Evolutionary conservation across 441 rosid genomes (phyloP).

Genomic region (Rhodomyrtus psidioides): DNA sequence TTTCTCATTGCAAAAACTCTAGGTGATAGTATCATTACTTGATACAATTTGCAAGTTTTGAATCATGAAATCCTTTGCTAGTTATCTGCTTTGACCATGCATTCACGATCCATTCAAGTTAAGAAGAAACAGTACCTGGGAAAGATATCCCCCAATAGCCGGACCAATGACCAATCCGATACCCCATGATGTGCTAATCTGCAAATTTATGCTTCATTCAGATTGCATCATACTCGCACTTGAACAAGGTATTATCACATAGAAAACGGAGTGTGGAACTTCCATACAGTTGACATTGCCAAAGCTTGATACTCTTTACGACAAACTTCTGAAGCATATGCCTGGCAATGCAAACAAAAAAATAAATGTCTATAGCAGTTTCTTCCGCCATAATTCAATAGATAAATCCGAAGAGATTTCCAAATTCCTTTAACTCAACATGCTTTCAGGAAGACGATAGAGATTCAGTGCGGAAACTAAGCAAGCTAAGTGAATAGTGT

Average conservation of each 20-base stretch:
- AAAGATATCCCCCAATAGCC: conserved; percentile 65
- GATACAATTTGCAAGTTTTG: not conserved
- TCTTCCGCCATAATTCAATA: not conserved
- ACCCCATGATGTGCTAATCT: conserved; percentile 68
- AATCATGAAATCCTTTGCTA: not conserved
- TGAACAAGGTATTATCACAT: not conserved
- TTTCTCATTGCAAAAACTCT: not conserved
- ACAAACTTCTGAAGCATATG: conserved; percentile 44
- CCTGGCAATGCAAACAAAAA: conserved; percentile 13
- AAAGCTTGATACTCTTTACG: conserved; percentile 32
- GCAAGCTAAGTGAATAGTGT: not conserved
- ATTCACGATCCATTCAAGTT: not conserved
- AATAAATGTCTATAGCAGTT: not conserved
- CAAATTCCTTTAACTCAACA: not conserved
- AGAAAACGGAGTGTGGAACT: not conserved
- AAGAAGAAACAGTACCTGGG: conserved; percentile 33
- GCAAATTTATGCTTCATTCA: conserved; percentile 3
- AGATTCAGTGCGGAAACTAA: not conserved
- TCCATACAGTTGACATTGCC: conserved; percentile 34
- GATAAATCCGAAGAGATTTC: not conserved
- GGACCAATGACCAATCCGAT: conserved; percentile 66
- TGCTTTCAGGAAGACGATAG: not conserved
- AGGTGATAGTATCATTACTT: not conserved
- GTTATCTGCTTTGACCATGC: not conserved
- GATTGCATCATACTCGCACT: not conserved